Percentiles rank a stretch among this genome's conserved stretches.
These are phyloP conservation scores for Pythium grandisporangium DNA, from an alignment of 352 stramenopile species.

Conservation along the genomic window DNA sequence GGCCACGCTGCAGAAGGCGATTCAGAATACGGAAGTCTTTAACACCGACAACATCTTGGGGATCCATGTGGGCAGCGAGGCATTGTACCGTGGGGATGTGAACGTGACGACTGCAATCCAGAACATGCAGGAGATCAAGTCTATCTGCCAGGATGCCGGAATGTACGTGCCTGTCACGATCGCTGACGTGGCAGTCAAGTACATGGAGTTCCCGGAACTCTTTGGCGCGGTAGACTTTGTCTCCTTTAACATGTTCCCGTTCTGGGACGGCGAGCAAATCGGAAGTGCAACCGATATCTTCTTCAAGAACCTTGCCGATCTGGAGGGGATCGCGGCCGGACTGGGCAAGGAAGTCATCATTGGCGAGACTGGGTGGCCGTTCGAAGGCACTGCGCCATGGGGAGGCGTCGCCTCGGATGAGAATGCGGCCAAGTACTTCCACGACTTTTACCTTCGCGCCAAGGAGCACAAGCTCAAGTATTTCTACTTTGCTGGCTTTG, in stretches of 20 bases:
- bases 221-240: conserved; percentile 21
- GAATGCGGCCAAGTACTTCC: conserved; percentile 6
- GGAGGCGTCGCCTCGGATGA: neutral
- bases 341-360: conserved; percentile 7
- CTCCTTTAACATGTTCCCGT: conserved; percentile 11
- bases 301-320: neutral
- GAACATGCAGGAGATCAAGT: conserved; percentile 50
- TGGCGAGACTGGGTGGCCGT: conserved; percentile 12
- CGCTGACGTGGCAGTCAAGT: conserved; percentile 47
- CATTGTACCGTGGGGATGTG: conserved; percentile 52
- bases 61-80: conserved; percentile 64
- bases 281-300: conserved; percentile 2
- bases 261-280: conserved; percentile 7
- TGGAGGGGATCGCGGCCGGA: conserved; percentile 3
- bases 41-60: conserved; percentile 28
- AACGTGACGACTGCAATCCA: conserved; percentile 24
- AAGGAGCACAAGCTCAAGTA: conserved; percentile 1
- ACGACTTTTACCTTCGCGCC: neutral
- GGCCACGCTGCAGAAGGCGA: conserved; percentile 27
- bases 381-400: neutral
- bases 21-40: conserved; percentile 24
- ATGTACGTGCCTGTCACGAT: conserved; percentile 46
- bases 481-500: neutral
- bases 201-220: conserved; percentile 36
- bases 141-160: conserved; percentile 17